Evolutionary conservation across 768 basidiomycete genomes (phyloP).

Genomic region (Phylloporus sp.): DNA sequence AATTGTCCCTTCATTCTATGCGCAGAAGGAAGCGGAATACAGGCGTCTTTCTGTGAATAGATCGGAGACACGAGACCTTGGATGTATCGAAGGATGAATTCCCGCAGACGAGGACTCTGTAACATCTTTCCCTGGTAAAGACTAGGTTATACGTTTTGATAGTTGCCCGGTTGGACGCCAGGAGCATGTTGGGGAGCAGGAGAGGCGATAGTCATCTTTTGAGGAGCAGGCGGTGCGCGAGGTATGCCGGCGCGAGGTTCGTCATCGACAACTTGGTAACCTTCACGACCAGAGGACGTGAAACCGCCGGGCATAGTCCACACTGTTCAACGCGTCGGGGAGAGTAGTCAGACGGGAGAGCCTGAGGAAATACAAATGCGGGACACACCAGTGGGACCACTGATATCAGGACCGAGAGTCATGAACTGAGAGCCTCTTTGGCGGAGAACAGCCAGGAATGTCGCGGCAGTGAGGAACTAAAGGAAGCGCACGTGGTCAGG

Average conservation of each 20-base stretch:
- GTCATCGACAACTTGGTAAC: conserved; percentile 63
- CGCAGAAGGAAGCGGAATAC: background rate
- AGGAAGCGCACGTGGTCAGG: background rate
- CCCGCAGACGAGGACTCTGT: background rate
- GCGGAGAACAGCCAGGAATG: conserved; percentile 49
- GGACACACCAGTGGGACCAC: conserved; percentile 55
- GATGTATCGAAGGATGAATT: background rate
- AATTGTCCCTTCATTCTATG: background rate
- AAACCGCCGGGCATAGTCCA: conserved; percentile 81
- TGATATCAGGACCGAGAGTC: conserved; percentile 47
- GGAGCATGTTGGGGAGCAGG: conserved; percentile 16
- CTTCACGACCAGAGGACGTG: conserved; percentile 48
- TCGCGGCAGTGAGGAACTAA: conserved; percentile 59
- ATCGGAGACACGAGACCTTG: background rate
- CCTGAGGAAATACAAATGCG: no score
- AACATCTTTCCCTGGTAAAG: background rate
- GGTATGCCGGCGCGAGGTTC: conserved; percentile 20
- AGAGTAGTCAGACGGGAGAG: no score
- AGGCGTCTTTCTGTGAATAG: background rate
- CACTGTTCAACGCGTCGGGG: conserved; percentile 36
- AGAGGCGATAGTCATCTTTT: conserved; percentile 8
- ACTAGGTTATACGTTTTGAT: conserved; percentile 19
- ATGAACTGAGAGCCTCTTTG: conserved; percentile 56
- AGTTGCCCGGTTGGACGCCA: conserved; percentile 20
- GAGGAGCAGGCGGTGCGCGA: conserved; percentile 15